Percentiles rank a stretch among this genome's conserved stretches.
phyloP scores from a whole-genome alignment of 768 basidiomycete species.

The Saitozyma sp. region DNA sequence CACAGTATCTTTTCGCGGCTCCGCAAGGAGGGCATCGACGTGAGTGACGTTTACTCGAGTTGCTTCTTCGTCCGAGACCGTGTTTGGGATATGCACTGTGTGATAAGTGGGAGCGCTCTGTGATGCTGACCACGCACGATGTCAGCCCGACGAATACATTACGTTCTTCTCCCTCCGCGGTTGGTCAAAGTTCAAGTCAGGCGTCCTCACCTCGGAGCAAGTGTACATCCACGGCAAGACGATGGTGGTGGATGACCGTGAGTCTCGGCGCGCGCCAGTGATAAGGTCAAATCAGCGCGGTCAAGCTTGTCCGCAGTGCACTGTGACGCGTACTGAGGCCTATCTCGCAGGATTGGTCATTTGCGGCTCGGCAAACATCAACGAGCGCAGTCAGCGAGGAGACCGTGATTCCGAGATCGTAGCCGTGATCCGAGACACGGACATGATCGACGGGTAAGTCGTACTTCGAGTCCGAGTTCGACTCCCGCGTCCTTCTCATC shows the following conservation, averaged over 20 bases:
- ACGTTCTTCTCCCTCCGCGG: constrained; percentile 84
- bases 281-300: too few relatives aligned
- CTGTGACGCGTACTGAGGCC: neutral
- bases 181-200: constrained; percentile 87
- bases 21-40: constrained; percentile 82
- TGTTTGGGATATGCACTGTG: too few relatives aligned
- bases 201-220: constrained; percentile 84
- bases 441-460: constrained; percentile 85
- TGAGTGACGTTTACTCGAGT: too few relatives aligned
- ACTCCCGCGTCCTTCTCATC: neutral
- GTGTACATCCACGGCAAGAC: constrained; percentile 86
- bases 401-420: constrained; percentile 96
- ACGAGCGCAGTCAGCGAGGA: constrained; percentile 91
- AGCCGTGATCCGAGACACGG: constrained; percentile 89
- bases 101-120: too few relatives aligned
- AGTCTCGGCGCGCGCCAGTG: constrained; percentile 6
- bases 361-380: constrained; percentile 81
- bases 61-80: too few relatives aligned
- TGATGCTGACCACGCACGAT: neutral
- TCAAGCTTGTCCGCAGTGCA: too few relatives aligned
- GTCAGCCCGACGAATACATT: constrained; percentile 87
- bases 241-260: constrained; percentile 88
- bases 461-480: neutral
- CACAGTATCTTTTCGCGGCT: constrained; percentile 86
- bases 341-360: constrained; percentile 38